These are phyloP conservation scores for Saccharomycopsis hybrid DNA, from an alignment of 1,139 yeast species.

Conservation along the genomic window DNA sequence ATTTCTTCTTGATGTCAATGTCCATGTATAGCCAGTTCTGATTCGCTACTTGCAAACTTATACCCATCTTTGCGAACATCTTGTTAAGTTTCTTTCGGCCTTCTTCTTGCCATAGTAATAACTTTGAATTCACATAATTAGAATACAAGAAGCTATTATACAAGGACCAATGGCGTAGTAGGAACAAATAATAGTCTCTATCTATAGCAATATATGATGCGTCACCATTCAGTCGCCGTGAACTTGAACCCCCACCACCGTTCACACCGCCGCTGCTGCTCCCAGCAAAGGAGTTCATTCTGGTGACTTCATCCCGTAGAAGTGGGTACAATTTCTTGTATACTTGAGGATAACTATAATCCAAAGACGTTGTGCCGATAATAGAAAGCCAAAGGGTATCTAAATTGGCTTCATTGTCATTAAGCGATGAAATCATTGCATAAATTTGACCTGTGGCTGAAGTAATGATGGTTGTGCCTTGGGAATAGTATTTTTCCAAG, in stretches of 20 bases:
- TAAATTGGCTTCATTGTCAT: slow-evolving; percentile 61
- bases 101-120: slow-evolving; percentile 85
- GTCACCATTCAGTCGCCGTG: slow-evolving; percentile 44
- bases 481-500: slow-evolving; percentile 66
- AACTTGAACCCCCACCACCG: no score
- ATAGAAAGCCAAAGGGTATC: slow-evolving; percentile 80
- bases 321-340: slow-evolving; percentile 70
- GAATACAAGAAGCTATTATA: slow-evolving; percentile 90
- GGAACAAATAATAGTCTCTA: slow-evolving; percentile 78
- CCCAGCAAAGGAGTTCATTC: slow-evolving; percentile 43
- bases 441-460: slow-evolving; percentile 78
- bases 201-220: slow-evolving; percentile 61
- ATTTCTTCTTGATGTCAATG: slow-evolving; percentile 63
- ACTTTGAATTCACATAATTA: slow-evolving; percentile 80
- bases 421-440: slow-evolving; percentile 71
- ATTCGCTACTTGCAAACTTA: slow-evolving; percentile 78
- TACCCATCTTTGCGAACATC: slow-evolving; percentile 94
- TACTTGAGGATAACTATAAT: slow-evolving; percentile 67
- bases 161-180: slow-evolving; percentile 87
- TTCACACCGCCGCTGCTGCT: slow-evolving; percentile 21
- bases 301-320: slow-evolving; percentile 73
- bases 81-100: slow-evolving; percentile 84
- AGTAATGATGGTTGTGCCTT: slow-evolving; percentile 72
- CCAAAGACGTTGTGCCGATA: slow-evolving; percentile 81
- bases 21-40: slow-evolving; percentile 94